Percentiles rank a stretch among this genome's conserved stretches.
These are phyloP conservation scores for Plasmodium berghei DNA, from an alignment of 169 alveolate species.

Conservation along the genomic window DNA sequence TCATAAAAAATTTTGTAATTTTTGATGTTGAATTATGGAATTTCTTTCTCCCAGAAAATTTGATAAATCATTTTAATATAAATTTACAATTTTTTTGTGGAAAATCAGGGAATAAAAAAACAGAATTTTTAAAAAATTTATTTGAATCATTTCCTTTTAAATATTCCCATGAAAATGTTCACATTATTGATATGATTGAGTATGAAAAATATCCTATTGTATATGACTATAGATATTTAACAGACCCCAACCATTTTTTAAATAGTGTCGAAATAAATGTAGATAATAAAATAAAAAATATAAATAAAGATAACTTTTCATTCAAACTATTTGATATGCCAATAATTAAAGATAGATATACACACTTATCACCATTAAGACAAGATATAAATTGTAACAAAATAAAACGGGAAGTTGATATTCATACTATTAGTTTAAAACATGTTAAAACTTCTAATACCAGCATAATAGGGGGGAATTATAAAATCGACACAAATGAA, in stretches of 20 bases:
- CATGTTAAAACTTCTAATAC: too few relatives aligned
- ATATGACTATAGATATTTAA: constrained; percentile 35
- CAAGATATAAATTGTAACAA: neutral
- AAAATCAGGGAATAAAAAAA: constrained; percentile 41
- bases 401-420: too few relatives aligned
- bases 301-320: constrained; percentile 5
- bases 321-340: constrained; percentile 9
- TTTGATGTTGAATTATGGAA: constrained; percentile 70
- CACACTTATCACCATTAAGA: neutral
- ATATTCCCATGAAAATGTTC: constrained; percentile 19
- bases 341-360: constrained; percentile 1
- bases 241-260: neutral
- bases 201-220: constrained; percentile 40
- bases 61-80: constrained; percentile 31
- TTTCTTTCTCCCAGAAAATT: constrained; percentile 21
- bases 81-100: constrained; percentile 50
- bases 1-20: constrained; percentile 48
- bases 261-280: neutral
- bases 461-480: too few relatives aligned
- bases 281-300: neutral
- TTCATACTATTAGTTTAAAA: too few relatives aligned
- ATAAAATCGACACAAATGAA: neutral
- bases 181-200: constrained; percentile 21
- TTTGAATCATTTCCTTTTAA: constrained; percentile 42
- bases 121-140: constrained; percentile 11